Base-by-base conservation (phyloP, 2,329 filamentous ascomycete genomes). In the Fusarium brachygibbosum region DNA sequence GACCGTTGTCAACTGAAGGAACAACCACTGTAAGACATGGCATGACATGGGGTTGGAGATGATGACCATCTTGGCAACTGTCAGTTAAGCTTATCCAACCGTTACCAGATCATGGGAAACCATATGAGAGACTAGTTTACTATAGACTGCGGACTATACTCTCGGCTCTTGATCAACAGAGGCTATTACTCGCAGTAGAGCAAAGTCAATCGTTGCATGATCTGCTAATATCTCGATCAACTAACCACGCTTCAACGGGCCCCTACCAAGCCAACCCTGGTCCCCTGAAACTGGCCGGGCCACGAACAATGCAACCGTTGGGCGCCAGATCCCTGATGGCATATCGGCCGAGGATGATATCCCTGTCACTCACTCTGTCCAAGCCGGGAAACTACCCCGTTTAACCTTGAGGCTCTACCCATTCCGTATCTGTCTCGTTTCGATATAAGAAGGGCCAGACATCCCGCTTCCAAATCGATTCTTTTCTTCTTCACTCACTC, bases 231-330 rank as follows among this genome's bases (percentile, higher is more conserved):
- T 63, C 44, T 53, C 21, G 41, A 50, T 52, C 38, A 35, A 17
- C 32, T 41, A 37, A 29, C 60, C 52, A 29, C 14, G 19, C 34
- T 14, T 31, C 19, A 23, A 50, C 35, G 14, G 14, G 37, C 35
- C 35, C 34, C n/a, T 21, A 31, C 40, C 32, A 29, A 25, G 5
- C n/a, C 16, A 41, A 56, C 50, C 63, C 61, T 42, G 29, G 44
- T 48, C 50, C 28, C 17, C 68, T 74, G 71, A 74, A 74, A 74
- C 71, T 21, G 32, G 34, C 49, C 31, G 62, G 57, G 66, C 55
- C 62, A 46, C 44, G 52, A 42, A 21, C 54, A 54, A 69, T 71
- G 63, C 68, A 65, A 53, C 48, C 63, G 41, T 65, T 17, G 25
- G 45, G 48, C 34, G 44, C 50, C 51, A 56, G 37, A 63, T 63